phyloP scores from a whole-genome alignment of 768 basidiomycete species.

The Auricularia cornea region DNA sequence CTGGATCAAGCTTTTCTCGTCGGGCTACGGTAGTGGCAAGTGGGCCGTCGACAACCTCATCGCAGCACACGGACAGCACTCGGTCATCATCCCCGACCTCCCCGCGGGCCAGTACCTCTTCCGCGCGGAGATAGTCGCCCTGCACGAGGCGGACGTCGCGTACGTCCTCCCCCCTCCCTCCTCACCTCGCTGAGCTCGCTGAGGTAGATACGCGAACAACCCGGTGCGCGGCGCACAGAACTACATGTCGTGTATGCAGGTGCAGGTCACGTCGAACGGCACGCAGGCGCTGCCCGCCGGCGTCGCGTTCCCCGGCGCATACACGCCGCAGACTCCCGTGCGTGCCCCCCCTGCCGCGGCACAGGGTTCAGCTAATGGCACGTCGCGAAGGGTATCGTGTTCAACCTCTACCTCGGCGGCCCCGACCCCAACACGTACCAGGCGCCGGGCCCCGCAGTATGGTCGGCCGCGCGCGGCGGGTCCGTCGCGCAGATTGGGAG shows the following conservation, averaged over 20 bases:
- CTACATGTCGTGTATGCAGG: conserved; percentile 4
- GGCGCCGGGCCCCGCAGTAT: conserved; percentile 8
- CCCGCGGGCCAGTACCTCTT: conserved; percentile 10
- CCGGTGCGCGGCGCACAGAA: conserved; percentile 2
- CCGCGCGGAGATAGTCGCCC: conserved; percentile 8
- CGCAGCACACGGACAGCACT: conserved; percentile 8
- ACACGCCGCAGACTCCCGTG: conserved; percentile 3
- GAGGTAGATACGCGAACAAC: neutral
- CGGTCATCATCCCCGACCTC: conserved; percentile 8
- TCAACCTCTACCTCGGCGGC: conserved; percentile 2
- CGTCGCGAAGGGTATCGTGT: neutral
- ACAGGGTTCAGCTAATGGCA: neutral
- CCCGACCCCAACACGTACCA: conserved; percentile 5
- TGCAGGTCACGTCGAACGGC: conserved; percentile 7
- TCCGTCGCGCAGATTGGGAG: neutral
- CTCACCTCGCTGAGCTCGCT: too few species aligned
- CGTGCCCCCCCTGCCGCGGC: too few species aligned
- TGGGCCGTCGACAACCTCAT: conserved; percentile 5
- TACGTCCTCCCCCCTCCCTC: too few species aligned
- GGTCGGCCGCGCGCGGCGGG: conserved; percentile 1
- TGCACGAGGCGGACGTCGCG: conserved; percentile 7
- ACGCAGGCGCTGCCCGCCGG: conserved; percentile 6
- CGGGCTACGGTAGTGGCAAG: conserved; percentile 1
- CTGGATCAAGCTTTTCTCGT: conserved; percentile 5
- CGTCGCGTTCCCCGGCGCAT: conserved; percentile 9